Conservation (phyloP, 257 asterid species). For the Nicotiana noctiflora region DNA sequence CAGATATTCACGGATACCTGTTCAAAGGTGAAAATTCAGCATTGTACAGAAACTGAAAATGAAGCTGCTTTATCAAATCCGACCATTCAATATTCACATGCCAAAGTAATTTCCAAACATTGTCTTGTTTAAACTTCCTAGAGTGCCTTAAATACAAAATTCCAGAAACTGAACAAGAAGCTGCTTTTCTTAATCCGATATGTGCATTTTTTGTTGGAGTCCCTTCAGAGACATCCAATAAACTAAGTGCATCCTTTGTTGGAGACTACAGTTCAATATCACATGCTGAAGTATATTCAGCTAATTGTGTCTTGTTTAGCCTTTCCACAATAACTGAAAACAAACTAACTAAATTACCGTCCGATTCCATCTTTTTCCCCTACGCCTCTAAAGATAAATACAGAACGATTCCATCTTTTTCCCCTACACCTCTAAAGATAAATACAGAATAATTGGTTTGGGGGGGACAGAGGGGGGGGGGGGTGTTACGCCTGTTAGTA, state of each 20-base stretch:
- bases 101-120: background rate
- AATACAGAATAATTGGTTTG: background rate
- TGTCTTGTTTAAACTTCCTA: background rate
- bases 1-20: background rate
- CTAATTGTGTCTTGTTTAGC: background rate
- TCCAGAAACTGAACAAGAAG: conserved; percentile 4
- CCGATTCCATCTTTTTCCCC: background rate
- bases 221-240: background rate
- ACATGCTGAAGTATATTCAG: background rate
- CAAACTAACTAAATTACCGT: background rate
- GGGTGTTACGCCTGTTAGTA: background rate
- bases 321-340: conserved; percentile 3
- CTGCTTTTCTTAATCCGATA: background rate
- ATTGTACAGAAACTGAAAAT: background rate
- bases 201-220: background rate
- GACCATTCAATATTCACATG: background rate
- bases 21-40: background rate
- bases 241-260: background rate
- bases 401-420: too few relatives aligned
- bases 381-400: background rate
- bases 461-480: background rate
- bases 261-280: background rate
- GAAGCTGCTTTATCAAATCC: background rate
- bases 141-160: background rate
- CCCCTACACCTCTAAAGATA: too few relatives aligned